Percentiles rank a stretch among this genome's conserved stretches.
Evolutionary conservation across 2,329 filamentous ascomycete genomes (phyloP).

Genomic region (Penicillium hesseltinei): DNA sequence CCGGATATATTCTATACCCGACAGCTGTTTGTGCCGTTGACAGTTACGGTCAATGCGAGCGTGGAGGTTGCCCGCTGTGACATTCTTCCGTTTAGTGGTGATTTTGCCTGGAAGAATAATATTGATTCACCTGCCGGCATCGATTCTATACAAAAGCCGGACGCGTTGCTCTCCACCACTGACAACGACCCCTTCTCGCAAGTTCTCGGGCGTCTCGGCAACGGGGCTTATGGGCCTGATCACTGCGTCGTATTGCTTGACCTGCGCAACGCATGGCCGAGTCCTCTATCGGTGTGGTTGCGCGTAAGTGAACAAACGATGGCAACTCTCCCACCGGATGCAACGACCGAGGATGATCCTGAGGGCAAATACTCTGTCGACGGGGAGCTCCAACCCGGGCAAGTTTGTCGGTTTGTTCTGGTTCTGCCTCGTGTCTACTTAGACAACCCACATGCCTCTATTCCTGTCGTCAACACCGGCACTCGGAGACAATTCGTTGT

Average conservation of each 20-base stretch:
- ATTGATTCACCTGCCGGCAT: slow-evolving; percentile 10
- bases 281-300: slow-evolving; percentile 67
- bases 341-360: slow-evolving; percentile 19
- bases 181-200: slow-evolving; percentile 46
- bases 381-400: slow-evolving; percentile 55
- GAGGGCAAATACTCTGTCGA: slow-evolving; percentile 33
- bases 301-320: slow-evolving; percentile 40
- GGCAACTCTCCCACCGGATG: slow-evolving; percentile 2
- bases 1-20: slow-evolving; percentile 77
- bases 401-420: slow-evolving; percentile 71
- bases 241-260: slow-evolving; percentile 80
- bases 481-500: slow-evolving; percentile 93
- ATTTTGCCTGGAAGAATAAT: slow-evolving; percentile 62
- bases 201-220: slow-evolving; percentile 44
- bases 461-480: slow-evolving; percentile 76
- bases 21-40: slow-evolving; percentile 75
- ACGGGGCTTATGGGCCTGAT: slow-evolving; percentile 51
- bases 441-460: slow-evolving; percentile 70
- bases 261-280: slow-evolving; percentile 86
- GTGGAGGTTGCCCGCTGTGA: slow-evolving; percentile 80
- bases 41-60: slow-evolving; percentile 87
- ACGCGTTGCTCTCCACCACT: slow-evolving; percentile 20
- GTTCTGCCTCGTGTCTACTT: slow-evolving; percentile 74
- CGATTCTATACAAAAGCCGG: slow-evolving; percentile 8
- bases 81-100: slow-evolving; percentile 68